Percentiles rank a stretch among this genome's conserved stretches.
Conservation (phyloP, 441 rosid species). For the Heliophila coronopifolia region DNA sequence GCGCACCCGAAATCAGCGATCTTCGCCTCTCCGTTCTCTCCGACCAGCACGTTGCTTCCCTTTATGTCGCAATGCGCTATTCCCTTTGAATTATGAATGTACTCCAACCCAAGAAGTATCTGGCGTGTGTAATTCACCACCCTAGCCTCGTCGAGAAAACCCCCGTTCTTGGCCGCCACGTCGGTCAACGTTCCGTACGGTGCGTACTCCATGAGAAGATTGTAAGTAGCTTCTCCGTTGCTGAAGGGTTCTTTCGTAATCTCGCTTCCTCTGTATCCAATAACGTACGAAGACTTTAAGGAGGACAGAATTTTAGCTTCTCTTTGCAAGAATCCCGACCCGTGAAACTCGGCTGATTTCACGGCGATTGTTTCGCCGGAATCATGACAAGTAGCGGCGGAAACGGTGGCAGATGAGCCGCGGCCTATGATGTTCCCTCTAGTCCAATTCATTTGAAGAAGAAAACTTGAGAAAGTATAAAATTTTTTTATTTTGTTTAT, state of each 20-base stretch:
- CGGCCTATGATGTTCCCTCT: slow-evolving; percentile 56
- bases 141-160: slow-evolving; percentile 33
- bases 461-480: neutral
- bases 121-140: slow-evolving; percentile 44
- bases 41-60: slow-evolving; percentile 41
- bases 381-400: slow-evolving; percentile 38
- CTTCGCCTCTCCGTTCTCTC: slow-evolving; percentile 42
- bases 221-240: slow-evolving; percentile 33
- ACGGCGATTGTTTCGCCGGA: slow-evolving; percentile 55
- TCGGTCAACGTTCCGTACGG: slow-evolving; percentile 50
- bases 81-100: slow-evolving; percentile 47
- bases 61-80: slow-evolving; percentile 73
- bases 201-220: slow-evolving; percentile 60
- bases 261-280: slow-evolving; percentile 53
- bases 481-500: neutral
- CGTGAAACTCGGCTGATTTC: slow-evolving; percentile 43
- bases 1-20: slow-evolving; percentile 77
- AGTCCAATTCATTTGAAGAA: slow-evolving; percentile 58
- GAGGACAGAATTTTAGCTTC: slow-evolving; percentile 53
- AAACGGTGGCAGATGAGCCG: slow-evolving; percentile 75
- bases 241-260: slow-evolving; percentile 31
- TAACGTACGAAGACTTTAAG: slow-evolving; percentile 41
- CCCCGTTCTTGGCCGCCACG: slow-evolving; percentile 32
- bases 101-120: slow-evolving; percentile 48
- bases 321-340: slow-evolving; percentile 43